Evolutionary conservation across 2,329 filamentous ascomycete genomes (phyloP).

Genomic region (Sarocladium kiliense): DNA sequence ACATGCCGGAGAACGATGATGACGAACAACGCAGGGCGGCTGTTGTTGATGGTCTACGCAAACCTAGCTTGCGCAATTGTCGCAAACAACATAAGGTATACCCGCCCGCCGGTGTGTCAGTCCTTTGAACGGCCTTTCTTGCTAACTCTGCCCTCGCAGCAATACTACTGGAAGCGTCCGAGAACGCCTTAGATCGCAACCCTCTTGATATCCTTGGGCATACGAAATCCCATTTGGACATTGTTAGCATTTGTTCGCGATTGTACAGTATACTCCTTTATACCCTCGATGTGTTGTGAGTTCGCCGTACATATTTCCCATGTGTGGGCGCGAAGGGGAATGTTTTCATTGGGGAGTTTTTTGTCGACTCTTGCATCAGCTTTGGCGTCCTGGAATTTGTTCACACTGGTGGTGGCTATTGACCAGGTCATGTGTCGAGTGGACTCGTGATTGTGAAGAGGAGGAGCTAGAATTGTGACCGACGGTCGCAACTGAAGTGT

Average conservation of each 20-base stretch:
- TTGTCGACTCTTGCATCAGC: background rate
- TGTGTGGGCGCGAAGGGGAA: background rate
- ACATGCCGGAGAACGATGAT: constrained; percentile 79
- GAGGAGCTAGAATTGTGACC: too few species aligned
- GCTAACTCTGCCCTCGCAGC: constrained; percentile 34
- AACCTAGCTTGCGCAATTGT: constrained; percentile 83
- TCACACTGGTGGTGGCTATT: background rate
- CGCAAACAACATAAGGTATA: constrained; percentile 95
- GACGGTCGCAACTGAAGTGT: too few species aligned
- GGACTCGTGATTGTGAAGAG: too few species aligned
- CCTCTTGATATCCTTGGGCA: background rate
- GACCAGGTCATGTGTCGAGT: too few species aligned
- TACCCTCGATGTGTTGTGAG: background rate
- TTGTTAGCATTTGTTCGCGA: background rate
- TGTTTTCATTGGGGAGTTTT: background rate
- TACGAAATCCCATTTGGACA: background rate
- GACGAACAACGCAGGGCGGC: constrained; percentile 75
- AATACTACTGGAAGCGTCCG: constrained; percentile 67
- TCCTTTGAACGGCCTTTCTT: constrained; percentile 9
- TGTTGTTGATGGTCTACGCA: constrained; percentile 79
- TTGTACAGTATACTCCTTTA: background rate
- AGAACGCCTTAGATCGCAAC: constrained; percentile 43
- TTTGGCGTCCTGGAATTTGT: constrained; percentile 3
- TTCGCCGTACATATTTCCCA: background rate
- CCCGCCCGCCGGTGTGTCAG: too few species aligned